Percentiles rank a stretch among this genome's conserved stretches.
Evolutionary conservation across 371 early-diverging fungal species (phyloP).

Genomic region (Sporodiniella umbellata): DNA sequence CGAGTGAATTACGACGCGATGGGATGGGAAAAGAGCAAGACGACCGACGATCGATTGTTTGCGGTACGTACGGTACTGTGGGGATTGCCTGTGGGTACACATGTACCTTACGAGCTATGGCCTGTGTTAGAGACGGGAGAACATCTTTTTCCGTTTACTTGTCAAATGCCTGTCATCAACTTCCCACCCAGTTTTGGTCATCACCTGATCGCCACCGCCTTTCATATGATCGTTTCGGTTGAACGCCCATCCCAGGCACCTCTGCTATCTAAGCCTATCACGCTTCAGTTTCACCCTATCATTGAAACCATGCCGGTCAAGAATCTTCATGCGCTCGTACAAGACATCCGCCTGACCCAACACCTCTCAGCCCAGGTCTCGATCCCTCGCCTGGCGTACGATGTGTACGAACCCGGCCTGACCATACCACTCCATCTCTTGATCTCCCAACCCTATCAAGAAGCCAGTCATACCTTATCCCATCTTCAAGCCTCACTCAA

Average conservation of each 20-base stretch:
- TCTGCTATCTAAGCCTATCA: conserved; percentile 15
- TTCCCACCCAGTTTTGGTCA: conserved; percentile 30
- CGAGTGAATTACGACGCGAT: conserved; percentile 34
- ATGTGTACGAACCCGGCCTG: conserved; percentile 11
- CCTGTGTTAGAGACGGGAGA: conserved; percentile 25
- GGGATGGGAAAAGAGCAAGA: conserved; percentile 27
- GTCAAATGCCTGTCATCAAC: conserved; percentile 34
- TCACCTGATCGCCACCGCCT: conserved; percentile 23
- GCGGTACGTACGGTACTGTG: conserved; percentile 29
- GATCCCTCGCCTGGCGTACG: conserved; percentile 25
- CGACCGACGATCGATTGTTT: conserved; percentile 26
- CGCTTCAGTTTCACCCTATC: conserved; percentile 18
- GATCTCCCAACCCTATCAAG: too few species aligned
- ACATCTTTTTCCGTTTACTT: conserved; percentile 22
- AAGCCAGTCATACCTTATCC: too few species aligned
- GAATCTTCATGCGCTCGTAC: conserved; percentile 8
- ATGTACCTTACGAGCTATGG: conserved; percentile 13
- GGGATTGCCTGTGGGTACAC: conserved; percentile 13
- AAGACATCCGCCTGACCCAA: conserved; percentile 7
- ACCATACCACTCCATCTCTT: conserved; percentile 18
- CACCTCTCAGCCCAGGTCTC: conserved; percentile 11
- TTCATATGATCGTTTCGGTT: conserved; percentile 22
- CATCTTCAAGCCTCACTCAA: conserved; percentile 23
- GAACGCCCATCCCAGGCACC: conserved; percentile 12
- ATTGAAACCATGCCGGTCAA: conserved; percentile 26